Conservation (phyloP, 257 asterid species). For the Leptodermis oblonga region DNA sequence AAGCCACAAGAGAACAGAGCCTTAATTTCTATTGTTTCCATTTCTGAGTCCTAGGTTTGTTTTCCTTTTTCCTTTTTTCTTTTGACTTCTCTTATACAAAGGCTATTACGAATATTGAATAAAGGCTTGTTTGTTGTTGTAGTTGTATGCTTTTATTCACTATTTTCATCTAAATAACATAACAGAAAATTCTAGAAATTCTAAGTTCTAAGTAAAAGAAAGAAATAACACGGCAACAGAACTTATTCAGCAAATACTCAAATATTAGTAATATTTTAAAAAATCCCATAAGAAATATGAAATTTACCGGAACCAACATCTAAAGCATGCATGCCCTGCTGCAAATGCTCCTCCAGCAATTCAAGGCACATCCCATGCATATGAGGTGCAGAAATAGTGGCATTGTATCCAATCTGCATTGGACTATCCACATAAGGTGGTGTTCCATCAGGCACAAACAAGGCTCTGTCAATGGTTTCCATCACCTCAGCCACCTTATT, state of each 20-base stretch:
- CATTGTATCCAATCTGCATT: constrained; percentile 79
- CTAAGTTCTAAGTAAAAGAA: neutral
- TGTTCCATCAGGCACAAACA: constrained; percentile 77
- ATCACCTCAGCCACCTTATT: constrained; percentile 67
- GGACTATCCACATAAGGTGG: constrained; percentile 80
- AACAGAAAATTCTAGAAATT: neutral
- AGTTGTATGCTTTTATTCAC: neutral
- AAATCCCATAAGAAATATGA: neutral
- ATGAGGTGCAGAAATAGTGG: constrained; percentile 95
- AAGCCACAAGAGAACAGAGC: too few species aligned
- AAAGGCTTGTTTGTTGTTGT: neutral
- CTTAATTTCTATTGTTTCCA: neutral
- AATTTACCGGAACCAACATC: constrained; percentile 91
- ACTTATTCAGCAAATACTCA: neutral
- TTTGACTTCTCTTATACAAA: neutral
- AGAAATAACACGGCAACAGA: neutral
- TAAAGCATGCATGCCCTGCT: constrained; percentile 86
- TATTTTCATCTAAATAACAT: neutral
- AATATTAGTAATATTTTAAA: neutral
- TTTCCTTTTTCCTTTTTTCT: neutral
- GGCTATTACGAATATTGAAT: neutral
- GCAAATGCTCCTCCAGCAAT: constrained; percentile 71
- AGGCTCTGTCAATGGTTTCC: constrained; percentile 80
- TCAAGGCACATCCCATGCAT: constrained; percentile 98
- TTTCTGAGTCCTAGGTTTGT: neutral